Evolutionary conservation across 805 yeast species (phyloP).

Genomic region (Monosporozyma servazzii): DNA sequence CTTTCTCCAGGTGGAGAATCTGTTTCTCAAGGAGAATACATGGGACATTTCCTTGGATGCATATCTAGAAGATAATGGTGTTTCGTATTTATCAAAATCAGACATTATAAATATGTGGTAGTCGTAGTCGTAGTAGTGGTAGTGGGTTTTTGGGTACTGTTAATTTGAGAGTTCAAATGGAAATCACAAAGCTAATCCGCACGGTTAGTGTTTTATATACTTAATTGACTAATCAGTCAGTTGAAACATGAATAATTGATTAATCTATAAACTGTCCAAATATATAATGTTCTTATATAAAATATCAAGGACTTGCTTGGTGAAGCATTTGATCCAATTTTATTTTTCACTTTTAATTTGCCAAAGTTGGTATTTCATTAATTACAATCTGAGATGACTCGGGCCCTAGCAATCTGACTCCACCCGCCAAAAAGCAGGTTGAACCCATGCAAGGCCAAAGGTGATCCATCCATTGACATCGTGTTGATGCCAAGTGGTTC

Average conservation of each 20-base stretch:
- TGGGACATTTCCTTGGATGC: conserved; percentile 96
- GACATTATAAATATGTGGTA: conserved; percentile 17
- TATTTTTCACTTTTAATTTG: neutral
- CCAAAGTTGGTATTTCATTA: neutral
- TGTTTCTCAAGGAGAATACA: conserved; percentile 83
- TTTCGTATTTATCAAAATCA: conserved; percentile 64
- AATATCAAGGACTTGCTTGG: neutral
- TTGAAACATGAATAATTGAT: neutral
- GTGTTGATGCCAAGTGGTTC: neutral
- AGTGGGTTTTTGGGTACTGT: too few relatives aligned
- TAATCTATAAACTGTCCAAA: neutral
- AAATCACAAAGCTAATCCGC: neutral
- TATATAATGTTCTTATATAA: neutral
- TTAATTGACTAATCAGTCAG: neutral
- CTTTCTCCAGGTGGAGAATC: conserved; percentile 97
- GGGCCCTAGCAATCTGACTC: neutral
- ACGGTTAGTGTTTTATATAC: neutral
- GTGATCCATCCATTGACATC: neutral
- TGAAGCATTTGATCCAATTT: neutral
- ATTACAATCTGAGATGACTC: neutral
- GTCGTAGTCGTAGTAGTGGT: neutral
- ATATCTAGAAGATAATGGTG: conserved; percentile 93
- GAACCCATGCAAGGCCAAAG: neutral
- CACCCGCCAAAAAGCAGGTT: neutral
- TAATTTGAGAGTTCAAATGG: neutral